These are phyloP conservation scores for Trichoderma brevicompactum DNA, from an alignment of 2,329 filamentous ascomycete genomes.

Conservation along the genomic window DNA sequence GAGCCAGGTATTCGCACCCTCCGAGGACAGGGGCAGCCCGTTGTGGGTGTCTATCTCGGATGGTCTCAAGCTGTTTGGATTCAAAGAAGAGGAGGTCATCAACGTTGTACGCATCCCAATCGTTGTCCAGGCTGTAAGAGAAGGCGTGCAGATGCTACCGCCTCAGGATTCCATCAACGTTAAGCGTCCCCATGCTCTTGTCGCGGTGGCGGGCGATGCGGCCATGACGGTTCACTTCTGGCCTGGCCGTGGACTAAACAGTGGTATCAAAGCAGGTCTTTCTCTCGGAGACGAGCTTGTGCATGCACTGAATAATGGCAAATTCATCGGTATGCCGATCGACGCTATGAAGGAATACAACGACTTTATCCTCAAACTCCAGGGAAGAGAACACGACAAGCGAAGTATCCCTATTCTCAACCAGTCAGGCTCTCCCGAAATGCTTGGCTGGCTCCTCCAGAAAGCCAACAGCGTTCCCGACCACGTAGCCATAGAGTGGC, in stretches of 20 bases:
- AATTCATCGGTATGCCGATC: conserved; percentile 40
- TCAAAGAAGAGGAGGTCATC: conserved; percentile 44
- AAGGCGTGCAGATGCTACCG: conserved; percentile 40
- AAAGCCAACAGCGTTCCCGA: conserved; percentile 41
- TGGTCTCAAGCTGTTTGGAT: conserved; percentile 44
- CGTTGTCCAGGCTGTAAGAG: conserved; percentile 42
- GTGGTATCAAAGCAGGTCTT: conserved; percentile 44
- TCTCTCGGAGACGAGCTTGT: conserved; percentile 44
- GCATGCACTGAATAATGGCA: conserved; percentile 39
- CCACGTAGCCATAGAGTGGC: conserved; percentile 42
- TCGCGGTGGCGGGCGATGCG: conserved; percentile 43
- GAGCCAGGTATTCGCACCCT: conserved; percentile 42
- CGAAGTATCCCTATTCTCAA: conserved; percentile 44
- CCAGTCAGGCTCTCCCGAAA: conserved; percentile 42
- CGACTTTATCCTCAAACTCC: conserved; percentile 44
- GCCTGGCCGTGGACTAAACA: conserved; percentile 44
- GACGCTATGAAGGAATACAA: conserved; percentile 42
- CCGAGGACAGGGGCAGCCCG: conserved; percentile 37
- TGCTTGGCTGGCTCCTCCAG: conserved; percentile 42
- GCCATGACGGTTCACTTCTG: conserved; percentile 46
- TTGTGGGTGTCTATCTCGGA: conserved; percentile 43
- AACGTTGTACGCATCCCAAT: conserved; percentile 45
- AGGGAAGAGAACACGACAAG: conserved; percentile 44
- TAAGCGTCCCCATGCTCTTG: conserved; percentile 40
- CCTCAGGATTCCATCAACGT: conserved; percentile 36